Evolutionary conservation across 2,329 filamentous ascomycete genomes (phyloP).

Genomic region (Trichophyton rubrum): DNA sequence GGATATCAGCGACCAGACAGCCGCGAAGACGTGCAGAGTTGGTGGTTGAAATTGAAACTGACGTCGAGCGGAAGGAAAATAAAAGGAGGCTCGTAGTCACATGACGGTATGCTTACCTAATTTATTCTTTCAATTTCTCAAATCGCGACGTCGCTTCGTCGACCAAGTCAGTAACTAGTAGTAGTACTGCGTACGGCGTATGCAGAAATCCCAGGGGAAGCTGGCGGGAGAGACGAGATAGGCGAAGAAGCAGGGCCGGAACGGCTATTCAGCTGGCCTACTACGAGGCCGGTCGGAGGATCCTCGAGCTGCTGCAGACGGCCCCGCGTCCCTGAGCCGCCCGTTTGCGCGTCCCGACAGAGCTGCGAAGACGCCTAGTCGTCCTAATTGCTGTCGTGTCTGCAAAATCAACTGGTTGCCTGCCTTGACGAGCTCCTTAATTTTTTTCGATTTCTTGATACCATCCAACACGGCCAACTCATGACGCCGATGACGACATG

Average conservation of each 20-base stretch:
- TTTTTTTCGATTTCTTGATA: neutral
- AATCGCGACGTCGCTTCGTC: neutral
- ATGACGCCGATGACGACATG: neutral
- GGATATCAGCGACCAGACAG: neutral
- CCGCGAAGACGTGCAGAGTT: too few relatives aligned
- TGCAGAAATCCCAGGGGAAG: neutral
- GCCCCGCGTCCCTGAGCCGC: neutral
- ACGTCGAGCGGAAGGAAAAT: neutral
- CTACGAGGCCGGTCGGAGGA: neutral
- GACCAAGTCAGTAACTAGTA: neutral
- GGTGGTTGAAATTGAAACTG: neutral
- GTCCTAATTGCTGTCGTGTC: neutral
- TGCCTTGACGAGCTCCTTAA: neutral
- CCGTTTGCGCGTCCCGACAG: neutral
- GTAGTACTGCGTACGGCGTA: too few relatives aligned
- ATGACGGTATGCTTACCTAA: neutral
- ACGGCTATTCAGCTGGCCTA: too few relatives aligned
- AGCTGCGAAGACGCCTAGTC: neutral
- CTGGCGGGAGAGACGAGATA: neutral
- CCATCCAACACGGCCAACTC: neutral
- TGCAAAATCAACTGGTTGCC: neutral
- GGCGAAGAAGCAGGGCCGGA: neutral
- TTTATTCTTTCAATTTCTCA: neutral
- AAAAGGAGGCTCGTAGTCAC: neutral
- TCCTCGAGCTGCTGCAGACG: neutral